Base-by-base conservation (phyloP, 345 rosid genomes). In the Eucalyptus victrix region DNA sequence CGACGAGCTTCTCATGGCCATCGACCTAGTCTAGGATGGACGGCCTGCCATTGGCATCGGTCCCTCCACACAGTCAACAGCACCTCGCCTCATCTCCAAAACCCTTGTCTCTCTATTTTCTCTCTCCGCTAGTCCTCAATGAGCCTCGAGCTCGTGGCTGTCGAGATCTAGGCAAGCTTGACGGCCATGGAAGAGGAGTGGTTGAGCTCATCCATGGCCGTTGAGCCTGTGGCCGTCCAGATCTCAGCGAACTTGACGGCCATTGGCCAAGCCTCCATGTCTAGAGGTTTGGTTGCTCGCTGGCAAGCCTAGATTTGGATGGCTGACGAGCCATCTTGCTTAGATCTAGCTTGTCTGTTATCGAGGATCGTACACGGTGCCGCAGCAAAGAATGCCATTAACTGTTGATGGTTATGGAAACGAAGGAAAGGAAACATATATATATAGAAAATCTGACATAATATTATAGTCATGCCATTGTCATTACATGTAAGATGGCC, bases 381-480 rank as follows among this genome's bases (percentile, higher is more conserved):
- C 15, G 0, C 17, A 28, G 69, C 17, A 24, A 60, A 28, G 69
- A 60, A 28, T 28, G 32, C 32, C 69, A 28, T 0, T 28, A 3
- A 28, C 8, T 60, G 69, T 12, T 16, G 67, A 28, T 28, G 32
- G 67, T 28, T 53, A 53, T 18, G 56, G 56, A 53, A 53, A 53
- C 0, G 24, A 51, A 1, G 56, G 56, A 53, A 0, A 53, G 56
- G 0, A 53, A 53, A 18, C 0, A n/a, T n/a, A n/a, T n/a, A n/a
- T n/a, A n/a, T n/a, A n/a, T n/a, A n/a, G 24, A 53, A 19, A 53
- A 53, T 53, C 24, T 53, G 0, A 53, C 0, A 24, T 18, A 53
- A 24, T 2, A 0, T 1, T 53, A 24, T 53, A 53, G 56, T 53
- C 56, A 18, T 53, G 56, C 56, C 56, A 53, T 53, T 4, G 4